Evolutionary conservation across 495 filamentous ascomycete species (phyloP), one percentile per base, ranked within the genome.

Genomic region (Penicillium parvum): DNA sequence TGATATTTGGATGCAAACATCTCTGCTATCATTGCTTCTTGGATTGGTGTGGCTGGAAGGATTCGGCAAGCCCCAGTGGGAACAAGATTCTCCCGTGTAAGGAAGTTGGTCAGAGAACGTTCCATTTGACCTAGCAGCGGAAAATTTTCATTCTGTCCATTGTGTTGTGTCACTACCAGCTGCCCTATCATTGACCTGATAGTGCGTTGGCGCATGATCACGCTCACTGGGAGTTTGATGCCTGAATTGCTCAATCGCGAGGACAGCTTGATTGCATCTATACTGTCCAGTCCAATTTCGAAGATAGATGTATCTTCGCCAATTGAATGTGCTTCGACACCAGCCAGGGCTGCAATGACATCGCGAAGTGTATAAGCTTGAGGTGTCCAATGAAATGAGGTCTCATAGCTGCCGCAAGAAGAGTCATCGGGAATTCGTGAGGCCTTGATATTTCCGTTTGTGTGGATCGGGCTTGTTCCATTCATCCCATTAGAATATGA

Each of bases 241-340:
- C 75, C 77, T 10, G 55, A 48, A 36, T 65, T 71, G 48, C 76
- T 82, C 15, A 91, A 68, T 37, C 77, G 65, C 1, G 85, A 81
- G 10, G 84, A 79, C 4, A 88, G 59, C 53, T 83, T 87, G 60
- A 95, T 88, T 18, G 88, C 85, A 53, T 85, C 85, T 53, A 96
- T 91, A 12, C 90, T 95, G 60, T 96, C 90, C 12, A 95, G 72
- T 8, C 90, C 90, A 1, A 96, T 69, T 53, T 89, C 83, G 49
- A 90, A 91, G 10, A 95, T 85, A 1, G 78, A 82, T 3, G 76
- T 77, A 0, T 64, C 55, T 29, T 75, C 74, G n/a, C 57, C 53
- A 27, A 94, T 58, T 1, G 71, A 58, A 17, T 70, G 56, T 8
- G 63, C 57, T 4, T 72, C 60, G 1, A 79, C 55, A 0, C 72